phyloP scores from a whole-genome alignment of 148 eudicot genomes.

The Camellia granthamiana region DNA sequence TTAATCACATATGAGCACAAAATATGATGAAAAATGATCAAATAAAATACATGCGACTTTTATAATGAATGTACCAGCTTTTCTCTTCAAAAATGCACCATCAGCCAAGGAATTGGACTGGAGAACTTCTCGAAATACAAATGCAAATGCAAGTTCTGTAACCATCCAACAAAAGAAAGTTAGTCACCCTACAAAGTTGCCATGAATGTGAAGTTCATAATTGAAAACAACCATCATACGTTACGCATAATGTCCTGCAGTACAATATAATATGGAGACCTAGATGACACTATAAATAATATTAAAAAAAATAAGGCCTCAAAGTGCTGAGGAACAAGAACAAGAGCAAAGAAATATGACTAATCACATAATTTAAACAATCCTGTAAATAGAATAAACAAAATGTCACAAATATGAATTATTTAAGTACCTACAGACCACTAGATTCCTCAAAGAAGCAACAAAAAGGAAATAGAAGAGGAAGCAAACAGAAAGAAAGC shows the following conservation, averaged over 20 bases:
- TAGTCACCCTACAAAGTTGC: neutral
- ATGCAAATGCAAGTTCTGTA: conserved; percentile 78
- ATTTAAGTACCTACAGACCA: neutral
- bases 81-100: conserved; percentile 59
- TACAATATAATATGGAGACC: neutral
- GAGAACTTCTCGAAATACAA: conserved; percentile 79
- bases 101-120: conserved; percentile 42
- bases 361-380: neutral
- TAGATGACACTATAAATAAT: neutral
- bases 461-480: neutral
- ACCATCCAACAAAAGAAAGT: conserved; percentile 25
- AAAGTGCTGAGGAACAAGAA: neutral
- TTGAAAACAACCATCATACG: neutral
- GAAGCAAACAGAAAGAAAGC: neutral
- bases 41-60: neutral
- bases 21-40: neutral
- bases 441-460: neutral
- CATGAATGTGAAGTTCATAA: too few species aligned
- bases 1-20: neutral
- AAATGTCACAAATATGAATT: neutral
- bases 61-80: conserved; percentile 55
- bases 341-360: neutral
- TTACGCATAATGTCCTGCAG: neutral
- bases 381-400: neutral
- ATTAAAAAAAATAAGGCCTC: neutral